A percentile compares a stretch with the other conserved stretches of the same genome.
phyloP scores from a whole-genome alignment of 1,139 yeast species.

The Pichia sp. region DNA sequence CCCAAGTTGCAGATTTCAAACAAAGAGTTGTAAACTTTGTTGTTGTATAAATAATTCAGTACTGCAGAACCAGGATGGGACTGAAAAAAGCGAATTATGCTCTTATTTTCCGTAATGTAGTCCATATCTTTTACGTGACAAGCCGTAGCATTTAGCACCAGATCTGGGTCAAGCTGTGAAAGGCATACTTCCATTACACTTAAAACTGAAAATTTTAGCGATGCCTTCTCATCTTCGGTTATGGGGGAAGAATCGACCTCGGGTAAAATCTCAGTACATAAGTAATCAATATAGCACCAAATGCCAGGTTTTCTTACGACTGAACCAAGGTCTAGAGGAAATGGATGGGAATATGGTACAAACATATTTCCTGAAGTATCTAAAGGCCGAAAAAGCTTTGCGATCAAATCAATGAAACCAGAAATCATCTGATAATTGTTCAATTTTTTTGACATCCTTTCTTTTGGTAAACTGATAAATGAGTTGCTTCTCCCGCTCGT shows the following conservation, averaged over 20 bases:
- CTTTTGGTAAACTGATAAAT: conserved; percentile 27
- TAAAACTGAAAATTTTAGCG: conserved; percentile 53
- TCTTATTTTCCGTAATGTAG: conserved; percentile 40
- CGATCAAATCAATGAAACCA: conserved; percentile 58
- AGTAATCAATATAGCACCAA: conserved; percentile 76
- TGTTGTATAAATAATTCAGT: conserved; percentile 58
- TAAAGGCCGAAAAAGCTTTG: conserved; percentile 36
- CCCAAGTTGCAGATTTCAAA: conserved; percentile 55
- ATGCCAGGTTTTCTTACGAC: conserved; percentile 63
- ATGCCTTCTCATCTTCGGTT: conserved; percentile 36
- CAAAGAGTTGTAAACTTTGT: conserved; percentile 50
- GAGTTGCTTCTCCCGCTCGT: conserved; percentile 32
- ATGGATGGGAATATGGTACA: conserved; percentile 44
- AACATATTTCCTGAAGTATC: conserved; percentile 32
- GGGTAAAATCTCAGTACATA: conserved; percentile 62
- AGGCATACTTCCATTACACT: conserved; percentile 51
- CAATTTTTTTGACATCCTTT: conserved; percentile 23
- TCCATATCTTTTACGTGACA: conserved; percentile 48
- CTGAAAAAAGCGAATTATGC: conserved; percentile 39
- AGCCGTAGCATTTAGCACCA: conserved; percentile 47
- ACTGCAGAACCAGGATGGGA: conserved; percentile 69
- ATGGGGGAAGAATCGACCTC: conserved; percentile 37
- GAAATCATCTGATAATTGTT: conserved; percentile 9
- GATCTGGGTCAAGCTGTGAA: conserved; percentile 58
- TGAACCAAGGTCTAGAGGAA: conserved; percentile 62